These are phyloP conservation scores for Oidiodendron maius DNA, from an alignment of 495 filamentous ascomycete genomes.

Conservation along the genomic window DNA sequence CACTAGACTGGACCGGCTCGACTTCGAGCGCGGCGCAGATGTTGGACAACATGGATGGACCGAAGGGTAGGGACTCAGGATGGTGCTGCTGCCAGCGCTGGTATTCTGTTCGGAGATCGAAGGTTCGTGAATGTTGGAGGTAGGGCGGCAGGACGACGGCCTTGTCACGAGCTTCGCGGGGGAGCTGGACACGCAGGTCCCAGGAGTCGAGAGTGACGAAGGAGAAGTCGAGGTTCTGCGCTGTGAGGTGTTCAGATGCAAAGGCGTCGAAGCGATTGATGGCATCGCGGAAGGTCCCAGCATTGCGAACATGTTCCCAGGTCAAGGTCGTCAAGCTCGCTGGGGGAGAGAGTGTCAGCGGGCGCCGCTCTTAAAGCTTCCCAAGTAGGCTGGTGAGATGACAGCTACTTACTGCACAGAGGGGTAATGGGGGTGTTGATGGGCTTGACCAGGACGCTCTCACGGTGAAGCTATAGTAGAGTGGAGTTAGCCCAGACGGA, in stretches of 20 bases:
- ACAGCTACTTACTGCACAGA: slow-evolving; percentile 80
- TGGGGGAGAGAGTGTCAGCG: slow-evolving; percentile 15
- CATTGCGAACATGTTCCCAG: slow-evolving; percentile 97
- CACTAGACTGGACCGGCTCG: slow-evolving; percentile 91
- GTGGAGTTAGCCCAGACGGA: background rate
- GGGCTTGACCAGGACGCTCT: slow-evolving; percentile 94
- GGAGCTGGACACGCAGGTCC: slow-evolving; percentile 96
- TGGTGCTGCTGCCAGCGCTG: slow-evolving; percentile 98
- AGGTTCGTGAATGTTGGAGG: slow-evolving; percentile 93
- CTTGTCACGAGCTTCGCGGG: slow-evolving; percentile 95
- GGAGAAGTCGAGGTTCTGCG: slow-evolving; percentile 86
- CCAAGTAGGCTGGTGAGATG: background rate
- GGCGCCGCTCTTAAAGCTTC: background rate
- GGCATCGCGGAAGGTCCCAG: slow-evolving; percentile 93
- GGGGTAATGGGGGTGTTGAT: slow-evolving; percentile 98
- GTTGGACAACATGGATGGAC: slow-evolving; percentile 87
- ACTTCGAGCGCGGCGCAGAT: slow-evolving; percentile 98
- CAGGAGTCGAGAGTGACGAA: slow-evolving; percentile 98
- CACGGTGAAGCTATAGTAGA: slow-evolving; percentile 61
- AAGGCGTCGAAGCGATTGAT: slow-evolving; percentile 92
- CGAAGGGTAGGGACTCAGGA: slow-evolving; percentile 94
- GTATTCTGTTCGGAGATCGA: slow-evolving; percentile 95
- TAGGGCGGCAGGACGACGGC: slow-evolving; percentile 94
- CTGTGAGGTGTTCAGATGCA: slow-evolving; percentile 78
- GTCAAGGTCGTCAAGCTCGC: slow-evolving; percentile 96